A percentile compares a stretch with the other conserved stretches of the same genome.
Evolutionary conservation across 2,329 filamentous ascomycete genomes (phyloP).

Genomic region (Biscogniauxia marginata): DNA sequence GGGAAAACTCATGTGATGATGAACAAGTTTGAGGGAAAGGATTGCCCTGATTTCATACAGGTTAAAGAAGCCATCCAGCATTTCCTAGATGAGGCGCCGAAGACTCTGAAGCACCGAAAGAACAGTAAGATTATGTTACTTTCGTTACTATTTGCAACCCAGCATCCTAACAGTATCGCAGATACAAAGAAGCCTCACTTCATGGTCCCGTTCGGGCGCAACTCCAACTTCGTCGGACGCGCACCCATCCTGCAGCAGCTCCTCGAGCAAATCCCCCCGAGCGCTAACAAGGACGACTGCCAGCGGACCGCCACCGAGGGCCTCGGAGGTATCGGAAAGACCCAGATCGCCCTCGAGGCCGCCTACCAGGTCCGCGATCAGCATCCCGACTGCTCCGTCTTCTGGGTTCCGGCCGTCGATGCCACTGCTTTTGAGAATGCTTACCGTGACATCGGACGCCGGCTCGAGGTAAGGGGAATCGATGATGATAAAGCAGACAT

Average conservation of each 20-base stretch:
- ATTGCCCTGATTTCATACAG: no score
- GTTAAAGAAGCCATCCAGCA: no score
- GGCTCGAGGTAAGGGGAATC: conserved; percentile 27
- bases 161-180: no score
- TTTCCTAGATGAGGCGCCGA: no score
- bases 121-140: no score
- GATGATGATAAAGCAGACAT: conserved; percentile 36
- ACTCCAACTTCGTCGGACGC: conserved; percentile 16
- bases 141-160: no score
- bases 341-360: conserved; percentile 2
- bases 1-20: no score
- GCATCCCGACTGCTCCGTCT: background rate
- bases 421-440: no score
- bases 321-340: no score
- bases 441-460: conserved; percentile 31
- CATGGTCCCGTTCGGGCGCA: conserved; percentile 16
- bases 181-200: no score
- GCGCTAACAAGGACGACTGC: conserved; percentile 16
- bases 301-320: conserved; percentile 27
- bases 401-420: background rate
- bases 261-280: conserved; percentile 7
- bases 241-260: conserved; percentile 8
- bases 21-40: no score
- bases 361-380: background rate
- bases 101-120: no score